Conservation (phyloP, 306 rosid genomes). For the Pyrus communis region DNA sequence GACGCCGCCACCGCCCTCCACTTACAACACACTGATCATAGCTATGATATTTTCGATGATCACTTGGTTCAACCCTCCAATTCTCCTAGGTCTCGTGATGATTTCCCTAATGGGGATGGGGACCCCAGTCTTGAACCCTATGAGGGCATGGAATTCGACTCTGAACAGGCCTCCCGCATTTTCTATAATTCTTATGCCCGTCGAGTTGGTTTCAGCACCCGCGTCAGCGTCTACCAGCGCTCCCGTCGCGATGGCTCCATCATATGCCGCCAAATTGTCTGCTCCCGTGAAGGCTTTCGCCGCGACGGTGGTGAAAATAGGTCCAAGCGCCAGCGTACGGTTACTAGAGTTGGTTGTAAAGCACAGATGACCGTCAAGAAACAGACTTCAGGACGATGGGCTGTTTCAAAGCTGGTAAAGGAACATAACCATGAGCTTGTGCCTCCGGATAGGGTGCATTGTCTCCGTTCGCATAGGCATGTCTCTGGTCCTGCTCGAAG, state of each 20-base stretch:
- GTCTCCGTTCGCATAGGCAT: conserved; percentile 35
- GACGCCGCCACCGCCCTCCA: conserved; percentile 8
- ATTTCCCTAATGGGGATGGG: not conserved
- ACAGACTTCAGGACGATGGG: conserved; percentile 33
- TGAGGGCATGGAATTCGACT: conserved; percentile 39
- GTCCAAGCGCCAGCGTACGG: conserved; percentile 31
- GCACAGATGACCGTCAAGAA: conserved; percentile 38
- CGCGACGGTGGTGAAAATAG: conserved; percentile 20
- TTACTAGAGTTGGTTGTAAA: conserved; percentile 37
- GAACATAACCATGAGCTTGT: conserved; percentile 37
- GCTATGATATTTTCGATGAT: conserved; percentile 2
- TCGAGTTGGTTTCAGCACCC: conserved; percentile 30
- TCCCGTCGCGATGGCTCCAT: conserved; percentile 35
- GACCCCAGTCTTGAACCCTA: conserved; percentile 30
- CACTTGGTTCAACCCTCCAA: not conserved
- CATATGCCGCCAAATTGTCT: conserved; percentile 36
- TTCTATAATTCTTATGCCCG: conserved; percentile 38
- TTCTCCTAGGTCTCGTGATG: not conserved
- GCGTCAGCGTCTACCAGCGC: conserved; percentile 37
- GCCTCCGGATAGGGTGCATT: conserved; percentile 29
- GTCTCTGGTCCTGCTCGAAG: conserved; percentile 35
- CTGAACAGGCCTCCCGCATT: conserved; percentile 37
- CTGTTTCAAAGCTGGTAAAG: conserved; percentile 24
- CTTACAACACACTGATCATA: conserved; percentile 10
- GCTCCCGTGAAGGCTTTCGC: conserved; percentile 36